Evolutionary conservation across 805 yeast species (phyloP), one percentile per base, ranked within the genome.

Genomic region (Nakazawaea ambrosiae): DNA sequence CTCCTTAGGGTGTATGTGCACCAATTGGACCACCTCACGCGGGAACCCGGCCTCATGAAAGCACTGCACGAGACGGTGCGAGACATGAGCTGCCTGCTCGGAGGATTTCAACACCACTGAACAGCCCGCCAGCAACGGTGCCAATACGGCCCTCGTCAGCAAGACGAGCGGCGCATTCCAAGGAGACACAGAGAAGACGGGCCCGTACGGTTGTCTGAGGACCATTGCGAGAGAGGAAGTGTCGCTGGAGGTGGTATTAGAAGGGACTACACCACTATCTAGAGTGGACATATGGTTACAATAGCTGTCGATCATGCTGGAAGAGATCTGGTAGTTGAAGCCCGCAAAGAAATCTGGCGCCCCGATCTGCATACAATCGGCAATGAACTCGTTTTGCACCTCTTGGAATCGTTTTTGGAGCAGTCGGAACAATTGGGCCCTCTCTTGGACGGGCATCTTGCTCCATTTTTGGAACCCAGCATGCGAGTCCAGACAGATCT

Each of bases 101-200:
- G 66, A 52, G 1, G 70, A 52, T 40, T 67, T 68, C 26, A 59
- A 41, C 15, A 68, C 49, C 10, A 69, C 73, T 0, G 73, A 66
- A 42, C 73, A 67, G 1, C 74, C 74, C 10, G 74, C 74, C 28
- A 66, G 66, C 38, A 69, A 50, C 2, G 74, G 75, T 5, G 68
- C 66, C 14, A 56, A 43, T 3, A 69, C 55, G 2, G 69, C 52
- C 39, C 74, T 53, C 12, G 58, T 54, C 11, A 61, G 50, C 24
- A 69, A 49, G 12, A 66, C 53, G 0, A 61, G 61, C 2, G 75
- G 73, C 1, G 71, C 73, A 49, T 69, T 69, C 75, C 74, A 69
- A 1, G 75, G 66, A 2, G 72, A 55, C 2, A 69, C 61, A 14
- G 71, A 57, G 25, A 68, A 46, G 1, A 69, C 68, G 0, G 72